Base-by-base conservation (phyloP, 306 rosid species). In the Canavalia ensiformis region DNA sequence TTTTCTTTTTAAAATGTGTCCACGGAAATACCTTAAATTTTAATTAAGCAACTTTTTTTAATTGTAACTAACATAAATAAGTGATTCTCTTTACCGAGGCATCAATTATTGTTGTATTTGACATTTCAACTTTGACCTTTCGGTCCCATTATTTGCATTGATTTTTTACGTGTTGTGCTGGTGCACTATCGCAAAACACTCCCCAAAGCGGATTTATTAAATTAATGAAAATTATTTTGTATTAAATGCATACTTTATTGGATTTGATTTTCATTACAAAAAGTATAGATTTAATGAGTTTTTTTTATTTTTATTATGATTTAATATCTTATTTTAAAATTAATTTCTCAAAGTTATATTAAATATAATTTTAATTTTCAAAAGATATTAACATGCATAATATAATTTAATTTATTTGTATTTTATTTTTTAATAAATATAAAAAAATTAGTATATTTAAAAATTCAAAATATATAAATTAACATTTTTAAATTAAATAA, bases 161-260 rank as follows among this genome's bases (percentile, higher is more conserved):
- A 55, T 30, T 68, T 33, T 47, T 69, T 34, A 11, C 62, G 30
- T 57, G 54, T 33, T 13, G 51, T 46, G 45, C 46, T 44, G 28
- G 68, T 68, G 49, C 45, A 10, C 39, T 56, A 44, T 71, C 76
- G 70, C 50, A 70, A 57, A 33, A 69, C 83, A 70, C 71, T 79
- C 71, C 50, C 77, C 77, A 45, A 58, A 54, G 68, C 10, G 44
- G 44, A 31, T 56, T 4, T 51, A 77, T 55, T 54, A 56, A 68
- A 33, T 45, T 7, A 13, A 12, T 4, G 12, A 3, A 52, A 68
- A 30, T 33, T 6, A 68, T 8, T 9, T 49, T 37, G 5, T 39
- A 45, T 18, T 18, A 18, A 76, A 25, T 62, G n/a, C 12, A 57
- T 56, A 3, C 12, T 39, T 55, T 41, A 39, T 39, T 52, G 54